Conservation (phyloP, 352 stramenopile species). For the Phytophthora ohioensis region DNA sequence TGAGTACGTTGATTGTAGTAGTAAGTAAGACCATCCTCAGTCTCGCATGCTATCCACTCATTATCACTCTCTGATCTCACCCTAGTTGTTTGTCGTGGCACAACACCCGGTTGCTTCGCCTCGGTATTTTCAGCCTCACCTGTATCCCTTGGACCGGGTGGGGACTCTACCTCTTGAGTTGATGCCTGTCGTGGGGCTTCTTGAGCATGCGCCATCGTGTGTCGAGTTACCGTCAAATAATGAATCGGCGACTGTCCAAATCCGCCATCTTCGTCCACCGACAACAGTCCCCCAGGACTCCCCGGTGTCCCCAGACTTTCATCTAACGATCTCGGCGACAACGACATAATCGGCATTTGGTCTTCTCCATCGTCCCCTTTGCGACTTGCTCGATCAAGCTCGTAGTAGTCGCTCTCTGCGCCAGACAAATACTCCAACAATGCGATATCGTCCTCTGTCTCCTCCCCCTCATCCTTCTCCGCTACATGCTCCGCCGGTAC, state of each 20-base stretch:
- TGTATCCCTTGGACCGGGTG: slow-evolving; percentile 7
- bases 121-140: slow-evolving; percentile 11
- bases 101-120: slow-evolving; percentile 12
- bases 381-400: slow-evolving; percentile 38
- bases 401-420: slow-evolving; percentile 41
- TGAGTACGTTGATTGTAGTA: slow-evolving; percentile 76
- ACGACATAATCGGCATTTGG: slow-evolving; percentile 25
- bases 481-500: slow-evolving; percentile 22
- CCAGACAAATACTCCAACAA: slow-evolving; percentile 43
- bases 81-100: slow-evolving; percentile 4
- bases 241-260: slow-evolving; percentile 22
- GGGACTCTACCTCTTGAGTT: slow-evolving; percentile 19
- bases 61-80: slow-evolving; percentile 15
- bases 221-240: slow-evolving; percentile 30
- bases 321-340: slow-evolving; percentile 37
- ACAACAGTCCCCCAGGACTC: slow-evolving; percentile 29
- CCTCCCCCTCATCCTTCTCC: slow-evolving; percentile 31
- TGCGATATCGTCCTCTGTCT: slow-evolving; percentile 46
- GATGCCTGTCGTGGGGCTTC: slow-evolving; percentile 32
- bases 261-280: slow-evolving; percentile 28
- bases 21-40: slow-evolving; percentile 66
- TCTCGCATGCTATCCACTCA: slow-evolving; percentile 54
- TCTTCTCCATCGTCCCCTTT: slow-evolving; percentile 37
- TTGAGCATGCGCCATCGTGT: slow-evolving; percentile 33
- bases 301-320: slow-evolving; percentile 30